Percentiles rank a stretch among this genome's conserved stretches.
These are phyloP conservation scores for Colletotrichum tropicicola DNA, from an alignment of 2,329 filamentous ascomycete species.

Conservation along the genomic window DNA sequence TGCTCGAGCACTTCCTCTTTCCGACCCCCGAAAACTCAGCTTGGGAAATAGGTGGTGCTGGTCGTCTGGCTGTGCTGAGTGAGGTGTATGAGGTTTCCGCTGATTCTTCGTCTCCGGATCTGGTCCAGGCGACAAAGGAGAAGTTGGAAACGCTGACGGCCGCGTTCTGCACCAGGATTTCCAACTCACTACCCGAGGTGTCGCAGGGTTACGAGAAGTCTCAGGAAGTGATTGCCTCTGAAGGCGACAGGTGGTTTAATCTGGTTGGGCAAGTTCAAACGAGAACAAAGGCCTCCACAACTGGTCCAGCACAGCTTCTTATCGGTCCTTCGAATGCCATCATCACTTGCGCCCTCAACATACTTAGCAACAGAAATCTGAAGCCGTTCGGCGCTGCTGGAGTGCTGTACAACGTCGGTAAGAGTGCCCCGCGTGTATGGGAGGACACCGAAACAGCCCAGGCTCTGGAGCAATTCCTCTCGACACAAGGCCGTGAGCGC, in stretches of 20 bases:
- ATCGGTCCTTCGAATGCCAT: slow-evolving; percentile 36
- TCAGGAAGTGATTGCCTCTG: slow-evolving; percentile 72
- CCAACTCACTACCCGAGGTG: slow-evolving; percentile 81
- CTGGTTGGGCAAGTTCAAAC: slow-evolving; percentile 59
- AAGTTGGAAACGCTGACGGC: slow-evolving; percentile 73
- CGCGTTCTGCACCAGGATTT: slow-evolving; percentile 72
- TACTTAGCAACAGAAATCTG: slow-evolving; percentile 61
- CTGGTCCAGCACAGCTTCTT: slow-evolving; percentile 37
- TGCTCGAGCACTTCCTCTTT: slow-evolving; percentile 64
- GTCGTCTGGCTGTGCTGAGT: slow-evolving; percentile 49
- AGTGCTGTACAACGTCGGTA: slow-evolving; percentile 44
- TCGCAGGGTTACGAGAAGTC: slow-evolving; percentile 80
- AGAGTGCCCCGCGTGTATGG: slow-evolving; percentile 51
- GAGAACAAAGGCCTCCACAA: slow-evolving; percentile 27
- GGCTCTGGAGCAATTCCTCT: slow-evolving; percentile 53
- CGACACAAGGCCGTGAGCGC: slow-evolving; percentile 61
- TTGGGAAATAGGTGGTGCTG: slow-evolving; percentile 37
- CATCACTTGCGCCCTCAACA: slow-evolving; percentile 41
- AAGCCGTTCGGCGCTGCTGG: slow-evolving; percentile 66
- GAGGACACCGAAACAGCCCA: slow-evolving; percentile 36
- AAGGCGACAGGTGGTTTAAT: slow-evolving; percentile 74
- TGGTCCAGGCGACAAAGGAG: slow-evolving; percentile 58
- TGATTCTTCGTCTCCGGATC: slow-evolving; percentile 47
- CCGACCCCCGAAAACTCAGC: slow-evolving; percentile 49
- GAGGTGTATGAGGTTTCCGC: slow-evolving; percentile 57